Conservation (phyloP, 495 filamentous ascomycete species). For the Tuber microsphaerosporum region DNA sequence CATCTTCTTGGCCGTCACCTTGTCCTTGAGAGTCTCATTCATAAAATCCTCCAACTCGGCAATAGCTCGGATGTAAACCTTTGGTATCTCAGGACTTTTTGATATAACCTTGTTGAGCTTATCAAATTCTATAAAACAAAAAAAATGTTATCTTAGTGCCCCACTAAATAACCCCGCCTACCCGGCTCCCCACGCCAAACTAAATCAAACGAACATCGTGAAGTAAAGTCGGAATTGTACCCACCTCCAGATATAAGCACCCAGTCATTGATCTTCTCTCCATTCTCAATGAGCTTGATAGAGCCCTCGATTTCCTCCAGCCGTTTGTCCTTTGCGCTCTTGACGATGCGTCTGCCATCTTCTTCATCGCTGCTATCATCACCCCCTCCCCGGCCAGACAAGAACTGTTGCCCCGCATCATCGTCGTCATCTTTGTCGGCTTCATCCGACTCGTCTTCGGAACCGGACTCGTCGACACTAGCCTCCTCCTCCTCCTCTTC, state of each 20-base stretch:
- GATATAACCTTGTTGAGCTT: constrained; percentile 86
- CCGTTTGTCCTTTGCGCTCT: constrained; percentile 96
- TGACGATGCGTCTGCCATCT: constrained; percentile 71
- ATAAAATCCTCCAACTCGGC: constrained; percentile 92
- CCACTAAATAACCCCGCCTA: constrained; percentile 18
- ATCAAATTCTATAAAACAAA: constrained; percentile 67
- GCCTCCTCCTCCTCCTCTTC: constrained; percentile 56
- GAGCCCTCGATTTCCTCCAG: constrained; percentile 86
- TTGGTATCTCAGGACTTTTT: constrained; percentile 73
- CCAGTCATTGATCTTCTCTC: constrained; percentile 96
- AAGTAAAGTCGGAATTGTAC: constrained; percentile 34
- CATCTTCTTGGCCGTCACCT: constrained; percentile 96
- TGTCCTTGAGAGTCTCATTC: constrained; percentile 92
- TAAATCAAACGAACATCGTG: constrained; percentile 10
- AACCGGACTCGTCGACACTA: constrained; percentile 40
- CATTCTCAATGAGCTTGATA: constrained; percentile 86
- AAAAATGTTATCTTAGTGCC: constrained; percentile 22
- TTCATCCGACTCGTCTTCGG: constrained; percentile 47
- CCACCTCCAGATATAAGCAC: constrained; percentile 78
- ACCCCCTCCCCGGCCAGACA: constrained; percentile 64
- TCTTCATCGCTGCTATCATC: constrained; percentile 81
- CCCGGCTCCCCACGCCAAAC: constrained; percentile 17
- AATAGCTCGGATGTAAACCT: constrained; percentile 84
- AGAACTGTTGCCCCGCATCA: constrained; percentile 69
- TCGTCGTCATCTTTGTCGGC: constrained; percentile 56